Percentiles rank a stretch among this genome's conserved stretches.
phyloP scores from a whole-genome alignment of 345 rosid species.

The Eucalyptus curtisii region DNA sequence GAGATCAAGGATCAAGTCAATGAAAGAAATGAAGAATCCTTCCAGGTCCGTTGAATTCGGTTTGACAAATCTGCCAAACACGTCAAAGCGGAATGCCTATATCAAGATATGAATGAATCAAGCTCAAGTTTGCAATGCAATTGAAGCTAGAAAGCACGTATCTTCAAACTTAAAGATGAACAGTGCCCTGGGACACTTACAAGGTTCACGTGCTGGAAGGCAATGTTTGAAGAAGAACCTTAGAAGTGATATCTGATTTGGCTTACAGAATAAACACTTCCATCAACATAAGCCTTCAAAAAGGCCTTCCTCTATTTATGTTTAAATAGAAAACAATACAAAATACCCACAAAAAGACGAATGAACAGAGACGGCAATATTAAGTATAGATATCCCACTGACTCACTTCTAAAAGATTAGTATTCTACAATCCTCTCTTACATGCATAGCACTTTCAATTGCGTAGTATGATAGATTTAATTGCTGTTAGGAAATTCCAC shows the following conservation, averaged over 20 bases:
- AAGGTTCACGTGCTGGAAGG: background rate
- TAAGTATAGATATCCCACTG: background rate
- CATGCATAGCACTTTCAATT: background rate
- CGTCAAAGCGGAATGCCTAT: background rate
- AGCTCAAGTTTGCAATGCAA: background rate
- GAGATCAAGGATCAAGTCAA: background rate
- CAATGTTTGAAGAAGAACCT: background rate
- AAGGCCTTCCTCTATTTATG: background rate
- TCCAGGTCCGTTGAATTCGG: background rate
- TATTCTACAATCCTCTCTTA: background rate
- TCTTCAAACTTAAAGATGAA: background rate
- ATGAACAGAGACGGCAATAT: background rate
- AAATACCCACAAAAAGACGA: background rate
- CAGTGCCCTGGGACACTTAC: background rate
- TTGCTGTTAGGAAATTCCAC: background rate
- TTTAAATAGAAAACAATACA: background rate
- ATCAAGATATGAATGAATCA: background rate
- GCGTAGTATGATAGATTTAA: background rate
- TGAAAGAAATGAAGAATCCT: background rate
- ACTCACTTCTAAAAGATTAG: background rate
- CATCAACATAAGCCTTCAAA: background rate
- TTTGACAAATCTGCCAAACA: background rate
- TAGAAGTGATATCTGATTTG: background rate
- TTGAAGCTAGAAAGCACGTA: background rate
- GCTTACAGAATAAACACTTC: background rate